Conservation (phyloP, 805 yeast species). For the Candida orba region DNA sequence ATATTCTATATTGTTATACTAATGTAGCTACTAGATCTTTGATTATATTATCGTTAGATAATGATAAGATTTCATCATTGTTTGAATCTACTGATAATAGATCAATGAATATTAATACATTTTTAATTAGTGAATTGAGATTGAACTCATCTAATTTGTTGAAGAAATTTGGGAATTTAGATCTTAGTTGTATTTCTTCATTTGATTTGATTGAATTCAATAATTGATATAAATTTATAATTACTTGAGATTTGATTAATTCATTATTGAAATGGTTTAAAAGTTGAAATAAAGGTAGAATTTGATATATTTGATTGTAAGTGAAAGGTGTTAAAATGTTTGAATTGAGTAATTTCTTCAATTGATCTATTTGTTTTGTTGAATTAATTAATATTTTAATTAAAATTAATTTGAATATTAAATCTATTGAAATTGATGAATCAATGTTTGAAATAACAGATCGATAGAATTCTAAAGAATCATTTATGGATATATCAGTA, state of each 20-base stretch:
- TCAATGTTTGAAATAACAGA: constrained; percentile 7
- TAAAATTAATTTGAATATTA: constrained; percentile 12
- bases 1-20: not conserved
- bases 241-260: constrained; percentile 12
- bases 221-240: constrained; percentile 8
- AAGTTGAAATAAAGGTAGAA: constrained; percentile 12
- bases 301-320: constrained; percentile 12
- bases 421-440: constrained; percentile 3
- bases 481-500: constrained; percentile 12
- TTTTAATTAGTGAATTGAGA: constrained; percentile 9
- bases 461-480: constrained; percentile 2
- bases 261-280: not conserved
- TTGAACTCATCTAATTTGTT: constrained; percentile 11
- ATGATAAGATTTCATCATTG: constrained; percentile 2
- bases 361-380: constrained; percentile 11
- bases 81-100: constrained; percentile 7
- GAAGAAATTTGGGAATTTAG: constrained; percentile 17
- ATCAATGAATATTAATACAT: constrained; percentile 13
- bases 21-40: constrained; percentile 1
- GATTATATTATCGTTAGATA: constrained; percentile 1
- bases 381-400: constrained; percentile 16
- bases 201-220: not conserved
- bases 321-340: constrained; percentile 1
- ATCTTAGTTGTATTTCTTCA: constrained; percentile 12
- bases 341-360: constrained; percentile 1